Evolutionary conservation across 495 filamentous ascomycete species (phyloP).

Genomic region (Podospora pseudocomata): DNA sequence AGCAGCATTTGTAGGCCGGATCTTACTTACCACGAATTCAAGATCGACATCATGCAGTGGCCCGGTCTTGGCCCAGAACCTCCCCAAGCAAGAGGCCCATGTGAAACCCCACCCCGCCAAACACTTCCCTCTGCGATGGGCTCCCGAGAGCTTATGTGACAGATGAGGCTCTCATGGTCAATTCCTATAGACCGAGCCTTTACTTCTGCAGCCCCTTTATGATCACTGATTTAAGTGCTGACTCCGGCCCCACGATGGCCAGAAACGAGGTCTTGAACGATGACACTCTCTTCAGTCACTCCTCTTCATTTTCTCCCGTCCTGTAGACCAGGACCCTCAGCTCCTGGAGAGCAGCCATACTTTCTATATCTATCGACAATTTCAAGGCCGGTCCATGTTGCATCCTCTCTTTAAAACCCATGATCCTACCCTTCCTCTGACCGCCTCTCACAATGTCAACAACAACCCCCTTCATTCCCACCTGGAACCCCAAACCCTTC

Average conservation of each 20-base stretch:
- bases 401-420: not conserved
- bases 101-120: not conserved
- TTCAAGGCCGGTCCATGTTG: not conserved
- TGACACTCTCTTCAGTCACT: not conserved
- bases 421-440: no score
- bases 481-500: slow-evolving; percentile 36
- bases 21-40: not conserved
- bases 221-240: not conserved
- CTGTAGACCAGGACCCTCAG: not conserved
- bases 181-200: not conserved
- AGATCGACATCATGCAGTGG: not conserved
- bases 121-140: not conserved
- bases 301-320: not conserved
- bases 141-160: not conserved
- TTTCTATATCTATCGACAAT: not conserved
- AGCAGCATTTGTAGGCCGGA: not conserved
- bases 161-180: not conserved
- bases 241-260: not conserved
- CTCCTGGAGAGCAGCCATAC: not conserved
- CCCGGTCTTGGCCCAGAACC: not conserved
- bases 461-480: slow-evolving; percentile 24
- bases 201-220: not conserved
- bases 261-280: not conserved
- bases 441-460: not conserved
- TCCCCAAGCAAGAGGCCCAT: not conserved